Conservation (phyloP, 805 yeast genomes). For the Tetrapisispora arboricola region DNA sequence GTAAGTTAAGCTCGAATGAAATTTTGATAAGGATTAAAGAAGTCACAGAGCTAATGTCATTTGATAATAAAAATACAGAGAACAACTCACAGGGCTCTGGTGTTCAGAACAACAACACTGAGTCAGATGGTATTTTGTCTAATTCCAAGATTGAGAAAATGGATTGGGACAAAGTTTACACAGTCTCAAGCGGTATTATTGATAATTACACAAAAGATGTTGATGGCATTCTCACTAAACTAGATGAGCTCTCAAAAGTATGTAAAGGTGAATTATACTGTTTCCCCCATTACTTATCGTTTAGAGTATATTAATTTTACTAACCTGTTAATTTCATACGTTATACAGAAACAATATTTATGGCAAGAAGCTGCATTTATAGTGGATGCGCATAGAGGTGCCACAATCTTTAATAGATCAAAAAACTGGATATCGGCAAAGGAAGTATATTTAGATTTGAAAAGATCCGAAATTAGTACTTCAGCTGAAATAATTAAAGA, state of each 20-base stretch:
- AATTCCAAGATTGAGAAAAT: slow-evolving; percentile 7
- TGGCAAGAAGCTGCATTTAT: slow-evolving; percentile 29
- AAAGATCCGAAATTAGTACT: slow-evolving; percentile 13
- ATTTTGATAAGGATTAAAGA: slow-evolving; percentile 11
- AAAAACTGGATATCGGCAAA: slow-evolving; percentile 24
- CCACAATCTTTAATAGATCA: slow-evolving; percentile 15
- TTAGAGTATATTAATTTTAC: background rate
- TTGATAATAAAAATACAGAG: background rate
- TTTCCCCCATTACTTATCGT: background rate
- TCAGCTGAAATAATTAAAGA: slow-evolving; percentile 22
- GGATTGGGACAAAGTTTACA: slow-evolving; percentile 26
- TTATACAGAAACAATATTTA: slow-evolving; percentile 15
- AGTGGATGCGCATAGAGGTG: slow-evolving; percentile 26
- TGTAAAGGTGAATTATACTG: slow-evolving; percentile 1
- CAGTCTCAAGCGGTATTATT: slow-evolving; percentile 22
- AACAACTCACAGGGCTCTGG: slow-evolving; percentile 3
- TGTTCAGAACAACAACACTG: slow-evolving; percentile 2
- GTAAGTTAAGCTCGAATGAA: slow-evolving; percentile 11
- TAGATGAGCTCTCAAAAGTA: slow-evolving; percentile 20
- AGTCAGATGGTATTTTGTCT: slow-evolving; percentile 1
- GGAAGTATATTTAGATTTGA: slow-evolving; percentile 17
- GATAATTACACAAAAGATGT: slow-evolving; percentile 23
- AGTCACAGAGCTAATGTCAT: slow-evolving; percentile 9
- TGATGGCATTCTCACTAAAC: slow-evolving; percentile 14
- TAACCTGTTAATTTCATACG: slow-evolving; percentile 2